Conservation (phyloP, 805 yeast species). For the Kuraishia piskuri region DNA sequence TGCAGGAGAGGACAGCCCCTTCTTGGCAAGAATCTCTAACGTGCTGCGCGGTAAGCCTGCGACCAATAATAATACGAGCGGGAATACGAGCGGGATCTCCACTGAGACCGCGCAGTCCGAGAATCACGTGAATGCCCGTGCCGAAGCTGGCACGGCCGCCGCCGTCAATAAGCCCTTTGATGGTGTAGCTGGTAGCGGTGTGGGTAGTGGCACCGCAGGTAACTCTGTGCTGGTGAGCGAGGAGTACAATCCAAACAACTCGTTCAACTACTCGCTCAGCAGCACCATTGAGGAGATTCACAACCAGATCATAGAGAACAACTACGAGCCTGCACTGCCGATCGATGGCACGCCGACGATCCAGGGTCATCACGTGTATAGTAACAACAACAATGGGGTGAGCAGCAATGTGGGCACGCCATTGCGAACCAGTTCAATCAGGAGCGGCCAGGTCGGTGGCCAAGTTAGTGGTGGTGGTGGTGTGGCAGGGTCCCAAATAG, state of each 20-base stretch:
- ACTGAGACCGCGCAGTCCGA: too few species aligned
- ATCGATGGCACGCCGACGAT: slow-evolving; percentile 6
- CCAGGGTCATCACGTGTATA: slow-evolving; percentile 4
- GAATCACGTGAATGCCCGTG: too few species aligned
- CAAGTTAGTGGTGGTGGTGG: neutral
- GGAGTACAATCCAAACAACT: slow-evolving; percentile 21
- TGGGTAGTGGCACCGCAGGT: neutral
- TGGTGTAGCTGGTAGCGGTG: neutral
- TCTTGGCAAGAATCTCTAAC: neutral
- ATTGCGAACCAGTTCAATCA: neutral
- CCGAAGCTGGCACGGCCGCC: too few species aligned
- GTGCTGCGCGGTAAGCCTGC: neutral
- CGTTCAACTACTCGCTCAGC: slow-evolving; percentile 21
- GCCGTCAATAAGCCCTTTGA: too few species aligned
- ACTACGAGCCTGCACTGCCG: slow-evolving; percentile 5
- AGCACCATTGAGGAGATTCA: slow-evolving; percentile 24
- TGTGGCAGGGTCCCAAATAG: neutral
- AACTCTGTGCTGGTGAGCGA: slow-evolving; percentile 8
- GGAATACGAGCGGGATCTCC: too few species aligned
- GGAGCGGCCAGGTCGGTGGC: too few species aligned
- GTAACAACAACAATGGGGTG: neutral
- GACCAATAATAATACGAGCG: too few species aligned
- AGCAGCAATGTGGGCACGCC: neutral
- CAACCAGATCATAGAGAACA: slow-evolving; percentile 16
- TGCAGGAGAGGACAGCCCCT: neutral